phyloP scores from a whole-genome alignment of 179 eudicot species.

The Corrigiola litoralis region DNA sequence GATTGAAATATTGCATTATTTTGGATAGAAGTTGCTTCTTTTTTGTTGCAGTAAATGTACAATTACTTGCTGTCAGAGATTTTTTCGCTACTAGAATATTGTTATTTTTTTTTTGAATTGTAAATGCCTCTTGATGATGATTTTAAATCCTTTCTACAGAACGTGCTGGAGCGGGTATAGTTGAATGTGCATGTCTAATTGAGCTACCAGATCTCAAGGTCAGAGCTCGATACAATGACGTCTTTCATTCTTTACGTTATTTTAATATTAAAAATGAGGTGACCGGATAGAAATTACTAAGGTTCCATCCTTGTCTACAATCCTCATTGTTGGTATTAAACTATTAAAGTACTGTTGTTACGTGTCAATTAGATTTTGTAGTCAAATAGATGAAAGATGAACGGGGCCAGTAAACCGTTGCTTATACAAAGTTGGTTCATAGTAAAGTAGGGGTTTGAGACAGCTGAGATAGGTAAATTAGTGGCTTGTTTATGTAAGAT shows the following conservation, averaged over 20 bases:
- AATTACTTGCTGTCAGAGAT: too few relatives aligned
- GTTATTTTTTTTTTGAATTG: neutral
- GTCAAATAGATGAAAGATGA: too few relatives aligned
- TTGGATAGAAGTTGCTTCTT: too few relatives aligned
- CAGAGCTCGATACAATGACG: neutral
- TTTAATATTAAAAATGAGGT: neutral
- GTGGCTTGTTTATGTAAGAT: too few relatives aligned
- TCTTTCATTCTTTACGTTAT: neutral
- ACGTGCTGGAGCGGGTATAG: slow-evolving; percentile 80
- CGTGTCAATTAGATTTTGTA: too few relatives aligned
- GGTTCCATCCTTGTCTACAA: neutral
- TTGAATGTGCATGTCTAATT: slow-evolving; percentile 81
- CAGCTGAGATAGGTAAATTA: too few relatives aligned
- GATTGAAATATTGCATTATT: neutral
- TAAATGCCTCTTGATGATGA: neutral
- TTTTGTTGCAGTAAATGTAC: too few relatives aligned
- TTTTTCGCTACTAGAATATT: neutral
- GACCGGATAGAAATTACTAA: neutral
- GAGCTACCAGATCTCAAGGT: slow-evolving; percentile 81
- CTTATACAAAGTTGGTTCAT: too few relatives aligned
- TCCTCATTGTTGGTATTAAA: too few relatives aligned
- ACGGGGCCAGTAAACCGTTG: too few relatives aligned
- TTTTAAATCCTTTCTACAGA: slow-evolving; percentile 32
- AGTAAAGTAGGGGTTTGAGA: too few relatives aligned
- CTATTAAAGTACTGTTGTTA: too few relatives aligned